These are phyloP conservation scores for Annona squamosa DNA, from an alignment of 164 flowering plant genomes.

Conservation along the genomic window DNA sequence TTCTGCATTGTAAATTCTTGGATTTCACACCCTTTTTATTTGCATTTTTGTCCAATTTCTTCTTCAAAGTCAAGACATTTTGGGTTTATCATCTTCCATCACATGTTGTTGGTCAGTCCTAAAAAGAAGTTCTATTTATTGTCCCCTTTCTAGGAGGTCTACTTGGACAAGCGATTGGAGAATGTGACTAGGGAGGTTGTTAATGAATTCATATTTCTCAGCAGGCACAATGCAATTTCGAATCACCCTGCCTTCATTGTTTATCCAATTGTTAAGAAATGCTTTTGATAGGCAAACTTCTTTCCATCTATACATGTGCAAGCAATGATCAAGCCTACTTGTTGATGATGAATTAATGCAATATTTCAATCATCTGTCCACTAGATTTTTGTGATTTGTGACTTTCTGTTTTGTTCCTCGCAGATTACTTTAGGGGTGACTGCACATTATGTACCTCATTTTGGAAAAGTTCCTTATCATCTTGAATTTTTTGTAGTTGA, in stretches of 20 bases:
- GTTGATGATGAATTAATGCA: background rate
- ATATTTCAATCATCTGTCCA: background rate
- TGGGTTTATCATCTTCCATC: background rate
- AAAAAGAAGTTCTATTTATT: background rate
- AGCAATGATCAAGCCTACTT: background rate
- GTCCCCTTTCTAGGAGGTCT: no score
- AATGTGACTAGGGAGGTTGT: conserved; percentile 66
- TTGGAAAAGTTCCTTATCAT: background rate
- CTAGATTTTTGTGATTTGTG: background rate
- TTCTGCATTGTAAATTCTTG: background rate
- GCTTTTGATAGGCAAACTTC: background rate
- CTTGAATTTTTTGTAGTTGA: background rate
- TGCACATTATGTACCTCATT: conserved; percentile 88
- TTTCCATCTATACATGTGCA: background rate
- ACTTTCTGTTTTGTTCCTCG: background rate
- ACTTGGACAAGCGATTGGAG: conserved; percentile 64
- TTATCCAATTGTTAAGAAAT: conserved; percentile 76
- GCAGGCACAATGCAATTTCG: conserved; percentile 78
- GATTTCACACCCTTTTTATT: background rate
- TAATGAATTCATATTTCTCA: conserved; percentile 67
- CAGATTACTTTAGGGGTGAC: conserved; percentile 83
- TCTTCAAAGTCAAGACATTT: background rate
- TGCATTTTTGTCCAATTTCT: background rate
- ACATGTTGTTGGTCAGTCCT: background rate
- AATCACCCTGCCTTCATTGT: conserved; percentile 84